Conservation (phyloP, 169 alveolate species). For the Theileria equi region DNA sequence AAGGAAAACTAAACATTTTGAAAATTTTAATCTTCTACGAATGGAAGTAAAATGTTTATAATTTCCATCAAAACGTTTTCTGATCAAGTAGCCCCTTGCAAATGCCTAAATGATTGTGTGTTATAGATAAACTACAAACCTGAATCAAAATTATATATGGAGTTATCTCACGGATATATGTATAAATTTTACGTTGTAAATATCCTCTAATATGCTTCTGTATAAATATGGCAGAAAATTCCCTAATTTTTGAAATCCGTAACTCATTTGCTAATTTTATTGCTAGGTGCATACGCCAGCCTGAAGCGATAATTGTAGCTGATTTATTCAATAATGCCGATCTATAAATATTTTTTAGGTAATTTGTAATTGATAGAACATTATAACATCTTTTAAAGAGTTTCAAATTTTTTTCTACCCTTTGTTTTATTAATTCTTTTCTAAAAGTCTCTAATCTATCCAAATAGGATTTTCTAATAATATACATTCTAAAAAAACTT, state of each 20-base stretch:
- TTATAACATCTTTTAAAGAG: neutral
- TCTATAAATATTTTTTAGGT: slow-evolving; percentile 3
- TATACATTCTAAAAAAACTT: slow-evolving; percentile 36
- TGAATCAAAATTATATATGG: slow-evolving; percentile 39
- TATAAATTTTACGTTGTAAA: slow-evolving; percentile 20
- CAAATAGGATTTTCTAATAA: slow-evolving; percentile 28
- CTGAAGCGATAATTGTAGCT: slow-evolving; percentile 47
- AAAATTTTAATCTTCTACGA: neutral
- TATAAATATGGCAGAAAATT: slow-evolving; percentile 55
- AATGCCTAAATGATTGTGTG: neutral
- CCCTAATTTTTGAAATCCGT: slow-evolving; percentile 17
- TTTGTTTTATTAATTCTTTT: neutral
- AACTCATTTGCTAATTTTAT: slow-evolving; percentile 32
- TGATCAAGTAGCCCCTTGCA: neutral
- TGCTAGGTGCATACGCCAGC: slow-evolving; percentile 58
- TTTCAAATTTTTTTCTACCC: slow-evolving; percentile 10
- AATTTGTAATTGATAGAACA: slow-evolving; percentile 10
- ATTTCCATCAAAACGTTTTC: neutral
- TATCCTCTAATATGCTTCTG: slow-evolving; percentile 61
- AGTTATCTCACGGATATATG: neutral
- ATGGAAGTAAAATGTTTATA: neutral
- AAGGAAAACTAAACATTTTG: too few species aligned
- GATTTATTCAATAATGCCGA: slow-evolving; percentile 20
- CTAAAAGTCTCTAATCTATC: slow-evolving; percentile 9
- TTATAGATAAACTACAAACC: neutral